Base-by-base conservation (phyloP, 2,329 filamentous ascomycete genomes). In the Cyanodermella asteris region DNA sequence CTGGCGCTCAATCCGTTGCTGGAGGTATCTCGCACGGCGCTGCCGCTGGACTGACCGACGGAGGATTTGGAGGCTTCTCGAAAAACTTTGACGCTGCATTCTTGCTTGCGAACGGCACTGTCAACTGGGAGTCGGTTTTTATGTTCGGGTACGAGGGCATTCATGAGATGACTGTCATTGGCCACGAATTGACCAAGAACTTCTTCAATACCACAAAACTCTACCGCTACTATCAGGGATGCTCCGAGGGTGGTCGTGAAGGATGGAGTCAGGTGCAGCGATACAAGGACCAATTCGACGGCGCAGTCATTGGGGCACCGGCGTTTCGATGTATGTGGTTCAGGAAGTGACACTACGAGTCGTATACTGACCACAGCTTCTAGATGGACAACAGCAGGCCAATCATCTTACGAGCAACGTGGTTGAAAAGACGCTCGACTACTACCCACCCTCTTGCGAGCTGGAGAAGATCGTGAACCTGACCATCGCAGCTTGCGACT, bases 401-500 rank as follows among this genome's bases (percentile, higher is more conserved):
- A 38, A 47, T 23, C 55, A 57, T 28, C 36, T 54, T 4, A 47
- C 42, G 32, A 38, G 48, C 2, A 40, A 38, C 14, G 38, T 42
- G 1, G 43, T 55, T 1, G 50, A 56, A 34, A 28, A 50, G 12
- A 50, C 44, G 1, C 26, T 48, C 13, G 45, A 43, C 26, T 56
- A 58, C 33, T 50, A 45, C 28, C 51, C 54, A 3, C 44, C 49
- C 3, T 43, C 55, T n/a, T n/a, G n/a, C n/a, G 56, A 59, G 24
- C 35, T 64, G 9, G 44, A 49, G 5, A 55, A 53, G 35, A 63
- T 65, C 22, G 49, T 59, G 12, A 65, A 64, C 35, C 45, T 49
- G 19, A 66, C 61, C 5, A 63, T 67, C 23, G 44, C 45, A 2
- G 53, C 53, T 18, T 69, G 63, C 25, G 62, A 68, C 31, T 44